Percentiles rank a stretch among this genome's conserved stretches.
phyloP scores from a whole-genome alignment of 805 yeast species.

The Wickerhamiella kurtzmanii region DNA sequence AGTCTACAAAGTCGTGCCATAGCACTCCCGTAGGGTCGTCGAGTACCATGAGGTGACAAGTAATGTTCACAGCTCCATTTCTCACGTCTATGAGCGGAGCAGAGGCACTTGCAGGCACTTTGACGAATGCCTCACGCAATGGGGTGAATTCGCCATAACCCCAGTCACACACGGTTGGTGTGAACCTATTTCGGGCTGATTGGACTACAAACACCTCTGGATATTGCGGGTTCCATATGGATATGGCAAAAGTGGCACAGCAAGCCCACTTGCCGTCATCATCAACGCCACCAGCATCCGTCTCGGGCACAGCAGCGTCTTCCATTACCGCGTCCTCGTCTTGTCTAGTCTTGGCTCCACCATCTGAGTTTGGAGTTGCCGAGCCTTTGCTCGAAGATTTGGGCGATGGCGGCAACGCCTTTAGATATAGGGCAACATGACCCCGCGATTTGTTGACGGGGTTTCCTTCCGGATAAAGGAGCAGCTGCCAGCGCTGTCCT shows the following conservation, averaged over 20 bases:
- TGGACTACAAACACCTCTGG: constrained; percentile 47
- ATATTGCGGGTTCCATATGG: constrained; percentile 67
- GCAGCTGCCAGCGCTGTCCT: constrained; percentile 33
- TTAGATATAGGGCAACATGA: constrained; percentile 62
- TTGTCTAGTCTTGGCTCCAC: constrained; percentile 15
- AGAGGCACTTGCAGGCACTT: constrained; percentile 19
- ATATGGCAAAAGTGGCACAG: constrained; percentile 85
- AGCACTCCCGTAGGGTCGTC: constrained; percentile 88
- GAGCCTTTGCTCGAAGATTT: too few species aligned
- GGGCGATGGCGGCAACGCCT: constrained; percentile 33
- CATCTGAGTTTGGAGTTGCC: background rate
- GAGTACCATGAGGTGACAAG: constrained; percentile 63
- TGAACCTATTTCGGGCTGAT: constrained; percentile 68
- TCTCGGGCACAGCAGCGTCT: constrained; percentile 1
- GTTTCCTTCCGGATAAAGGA: constrained; percentile 70
- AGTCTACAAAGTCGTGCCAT: constrained; percentile 74
- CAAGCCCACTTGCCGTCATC: constrained; percentile 24
- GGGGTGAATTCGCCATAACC: constrained; percentile 77
- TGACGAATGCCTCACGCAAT: constrained; percentile 31
- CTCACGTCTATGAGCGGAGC: constrained; percentile 33
- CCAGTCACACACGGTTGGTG: constrained; percentile 76
- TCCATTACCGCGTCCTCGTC: background rate
- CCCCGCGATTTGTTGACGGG: constrained; percentile 28
- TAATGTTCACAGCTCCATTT: constrained; percentile 37
- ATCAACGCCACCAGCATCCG: background rate